Evolutionary conservation across 306 rosid species (phyloP).

Genomic region (Gynostemma pentaphyllum): DNA sequence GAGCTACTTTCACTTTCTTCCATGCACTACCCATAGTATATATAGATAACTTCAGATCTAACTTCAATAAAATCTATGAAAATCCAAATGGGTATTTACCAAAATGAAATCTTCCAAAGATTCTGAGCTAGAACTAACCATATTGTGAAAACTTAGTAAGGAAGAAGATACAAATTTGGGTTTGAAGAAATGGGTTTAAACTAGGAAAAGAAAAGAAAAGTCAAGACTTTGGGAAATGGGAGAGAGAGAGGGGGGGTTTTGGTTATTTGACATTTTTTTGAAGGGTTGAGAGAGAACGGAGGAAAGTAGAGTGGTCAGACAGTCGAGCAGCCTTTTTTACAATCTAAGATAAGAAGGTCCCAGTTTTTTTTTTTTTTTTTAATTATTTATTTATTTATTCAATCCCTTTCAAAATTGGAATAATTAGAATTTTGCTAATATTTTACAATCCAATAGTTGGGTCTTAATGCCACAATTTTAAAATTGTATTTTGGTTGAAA

Average conservation of each 20-base stretch:
- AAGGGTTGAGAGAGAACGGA: neutral
- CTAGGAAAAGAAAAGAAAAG: neutral
- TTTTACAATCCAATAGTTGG: too few relatives aligned
- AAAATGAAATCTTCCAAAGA: neutral
- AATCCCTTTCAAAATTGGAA: neutral
- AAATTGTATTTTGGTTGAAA: too few relatives aligned
- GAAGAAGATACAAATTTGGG: neutral
- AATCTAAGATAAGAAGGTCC: neutral
- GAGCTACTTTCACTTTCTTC: conserved; percentile 13
- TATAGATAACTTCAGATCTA: neutral
- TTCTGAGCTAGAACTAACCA: neutral
- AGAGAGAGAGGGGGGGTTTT: neutral
- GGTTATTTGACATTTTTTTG: neutral
- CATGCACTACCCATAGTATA: conserved; percentile 10
- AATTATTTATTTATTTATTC: neutral
- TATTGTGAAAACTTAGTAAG: neutral
- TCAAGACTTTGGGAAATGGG: neutral
- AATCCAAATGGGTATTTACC: conserved; percentile 3
- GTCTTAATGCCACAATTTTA: too few relatives aligned
- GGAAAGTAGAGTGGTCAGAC: neutral
- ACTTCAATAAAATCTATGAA: neutral
- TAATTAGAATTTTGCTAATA: too few relatives aligned
- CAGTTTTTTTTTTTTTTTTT: neutral
- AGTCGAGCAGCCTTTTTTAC: neutral
- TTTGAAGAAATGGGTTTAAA: neutral